Evolutionary conservation across 441 rosid species (phyloP).

Genomic region (Jatropha multifida): DNA sequence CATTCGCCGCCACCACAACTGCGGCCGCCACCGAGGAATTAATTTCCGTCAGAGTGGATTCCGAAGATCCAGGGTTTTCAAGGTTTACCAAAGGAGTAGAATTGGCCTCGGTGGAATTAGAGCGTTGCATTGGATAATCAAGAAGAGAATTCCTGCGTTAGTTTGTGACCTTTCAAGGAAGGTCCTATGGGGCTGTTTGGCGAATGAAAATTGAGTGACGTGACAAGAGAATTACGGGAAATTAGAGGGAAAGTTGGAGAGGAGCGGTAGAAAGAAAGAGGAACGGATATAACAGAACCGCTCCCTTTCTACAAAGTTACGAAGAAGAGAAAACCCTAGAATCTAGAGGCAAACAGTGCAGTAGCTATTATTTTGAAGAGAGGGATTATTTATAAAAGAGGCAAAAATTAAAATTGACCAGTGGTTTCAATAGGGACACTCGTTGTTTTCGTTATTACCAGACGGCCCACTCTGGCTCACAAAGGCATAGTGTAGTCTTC

Average conservation of each 20-base stretch:
- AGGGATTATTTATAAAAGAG: not conserved
- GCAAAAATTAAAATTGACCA: not conserved
- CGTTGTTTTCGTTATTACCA: not conserved
- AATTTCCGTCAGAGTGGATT: slow-evolving; percentile 11
- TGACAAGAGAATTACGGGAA: slow-evolving; percentile 11
- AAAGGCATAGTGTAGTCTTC: not conserved
- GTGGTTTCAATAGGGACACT: not conserved
- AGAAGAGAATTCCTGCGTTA: not conserved
- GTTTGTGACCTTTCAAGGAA: not conserved
- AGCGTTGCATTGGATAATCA: slow-evolving; percentile 38
- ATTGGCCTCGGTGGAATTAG: slow-evolving; percentile 27
- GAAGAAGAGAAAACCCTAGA: not conserved
- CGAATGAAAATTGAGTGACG: slow-evolving; percentile 19
- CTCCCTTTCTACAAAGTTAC: slow-evolving; percentile 14
- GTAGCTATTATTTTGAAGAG: not conserved
- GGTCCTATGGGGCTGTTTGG: slow-evolving; percentile 26
- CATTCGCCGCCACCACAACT: not conserved
- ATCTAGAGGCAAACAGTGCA: not conserved
- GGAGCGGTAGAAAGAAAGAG: slow-evolving; percentile 24
- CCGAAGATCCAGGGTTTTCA: slow-evolving; percentile 30
- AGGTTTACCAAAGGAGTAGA: slow-evolving; percentile 23
- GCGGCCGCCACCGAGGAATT: slow-evolving; percentile 1
- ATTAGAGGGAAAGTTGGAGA: slow-evolving; percentile 11
- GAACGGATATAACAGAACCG: slow-evolving; percentile 34
- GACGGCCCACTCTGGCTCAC: not conserved